Evolutionary conservation across 805 yeast genomes (phyloP), one percentile per base, ranked within the genome.

Genomic region (Metschnikowia corniflorae): DNA sequence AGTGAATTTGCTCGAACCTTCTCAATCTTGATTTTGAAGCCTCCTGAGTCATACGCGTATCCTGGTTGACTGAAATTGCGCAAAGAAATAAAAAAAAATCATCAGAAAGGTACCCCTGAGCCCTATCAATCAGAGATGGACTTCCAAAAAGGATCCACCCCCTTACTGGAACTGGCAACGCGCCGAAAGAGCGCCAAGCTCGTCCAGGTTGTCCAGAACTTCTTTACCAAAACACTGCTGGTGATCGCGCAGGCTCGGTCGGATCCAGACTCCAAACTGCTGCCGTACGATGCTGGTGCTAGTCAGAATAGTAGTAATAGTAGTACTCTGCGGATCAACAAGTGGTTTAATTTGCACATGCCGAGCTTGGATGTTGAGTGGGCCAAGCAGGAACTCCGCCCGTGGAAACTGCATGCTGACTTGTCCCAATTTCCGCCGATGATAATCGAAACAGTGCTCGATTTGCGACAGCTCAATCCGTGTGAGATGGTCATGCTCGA

Each of bases 371-470:
- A 50, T 23, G 37, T 26, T 14, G 66, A 58, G 6, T 39, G 57
- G 9, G 50, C 54, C 33, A 67, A 70, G 25, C 86, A 80, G n/a
- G 86, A 79, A 26, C 60, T 86, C 33, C 63, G 68, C 36, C 61
- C 69, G 3, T 86, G 95, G 95, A 71, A 70, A 37, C 41, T 64
- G 6, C 53, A 60, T 49, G 50, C 42, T 38, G 78, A 75, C 42
- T 41, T 73, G 3, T 42, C 67, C 3, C 41, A 50, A n/a, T 57
- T 80, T 12, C 86, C 95, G 1, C 96, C 97, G 2, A 69, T 93
- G 57, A 85, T 93, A 12, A 71, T 93, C 17, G 98, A 93, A 57
- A 80, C 93, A 0, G 84, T 73, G 47, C 65, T 87, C 39, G 94
- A 86, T 53, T 65, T 86, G 37, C 63, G 85, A 16, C 70, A 65